Percentiles rank a stretch among this genome's conserved stretches.
Evolutionary conservation across 495 filamentous ascomycete genomes (phyloP).

Genomic region (Aspergillus biplanus): DNA sequence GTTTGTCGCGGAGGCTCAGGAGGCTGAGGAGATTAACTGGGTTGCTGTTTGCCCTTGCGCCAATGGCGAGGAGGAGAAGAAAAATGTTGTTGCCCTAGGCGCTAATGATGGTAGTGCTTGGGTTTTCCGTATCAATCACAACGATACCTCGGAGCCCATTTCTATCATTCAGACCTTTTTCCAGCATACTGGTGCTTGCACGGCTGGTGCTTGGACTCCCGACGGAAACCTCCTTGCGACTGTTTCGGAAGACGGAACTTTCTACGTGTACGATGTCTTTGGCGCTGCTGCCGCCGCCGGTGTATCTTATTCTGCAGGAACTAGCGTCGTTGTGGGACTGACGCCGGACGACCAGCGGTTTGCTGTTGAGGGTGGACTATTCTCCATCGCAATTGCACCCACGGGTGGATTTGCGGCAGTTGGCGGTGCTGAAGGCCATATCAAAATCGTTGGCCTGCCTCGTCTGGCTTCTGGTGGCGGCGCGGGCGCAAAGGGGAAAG

Average conservation of each 20-base stretch:
- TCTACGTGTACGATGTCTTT: conserved; percentile 94
- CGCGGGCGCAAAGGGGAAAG: conserved; percentile 43
- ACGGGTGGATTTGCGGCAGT: conserved; percentile 76
- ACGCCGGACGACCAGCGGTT: conserved; percentile 86
- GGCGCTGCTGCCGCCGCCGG: conserved; percentile 78
- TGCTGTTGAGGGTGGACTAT: conserved; percentile 87
- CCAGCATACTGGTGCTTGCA: conserved; percentile 83
- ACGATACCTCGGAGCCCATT: conserved; percentile 62
- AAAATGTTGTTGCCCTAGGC: conserved; percentile 87
- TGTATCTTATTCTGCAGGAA: conserved; percentile 66
- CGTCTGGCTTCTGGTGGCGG: conserved; percentile 52
- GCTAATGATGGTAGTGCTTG: conserved; percentile 93
- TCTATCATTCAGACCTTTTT: conserved; percentile 89
- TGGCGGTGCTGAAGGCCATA: conserved; percentile 82
- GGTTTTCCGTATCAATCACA: conserved; percentile 82
- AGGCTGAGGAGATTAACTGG: conserved; percentile 97
- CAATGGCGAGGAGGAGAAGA: conserved; percentile 56
- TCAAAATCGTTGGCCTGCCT: conserved; percentile 84
- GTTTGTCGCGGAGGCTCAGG: conserved; percentile 72
- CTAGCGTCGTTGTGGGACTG: conserved; percentile 76
- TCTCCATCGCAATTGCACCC: conserved; percentile 80
- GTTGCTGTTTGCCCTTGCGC: conserved; percentile 72
- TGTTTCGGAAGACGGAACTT: conserved; percentile 82
- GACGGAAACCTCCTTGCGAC: conserved; percentile 89
- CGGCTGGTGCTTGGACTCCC: conserved; percentile 87